phyloP scores from a whole-genome alignment of 768 basidiomycete genomes.

The Neoboletus brunneissimus region DNA sequence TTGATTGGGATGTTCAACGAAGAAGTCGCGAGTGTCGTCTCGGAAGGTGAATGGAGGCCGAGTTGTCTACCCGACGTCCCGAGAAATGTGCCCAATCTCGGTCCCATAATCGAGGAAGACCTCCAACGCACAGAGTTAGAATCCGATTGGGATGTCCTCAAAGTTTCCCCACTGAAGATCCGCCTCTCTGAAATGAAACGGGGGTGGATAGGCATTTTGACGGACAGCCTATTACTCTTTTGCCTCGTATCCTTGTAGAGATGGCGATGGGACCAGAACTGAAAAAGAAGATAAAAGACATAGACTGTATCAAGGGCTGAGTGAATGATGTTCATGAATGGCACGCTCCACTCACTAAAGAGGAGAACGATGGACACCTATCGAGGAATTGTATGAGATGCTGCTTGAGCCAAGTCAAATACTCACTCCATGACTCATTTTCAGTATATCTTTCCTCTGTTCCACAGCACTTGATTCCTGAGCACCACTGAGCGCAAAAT shows the following conservation, averaged over 20 bases:
- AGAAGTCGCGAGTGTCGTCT: conserved; percentile 22
- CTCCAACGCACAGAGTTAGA: conserved; percentile 17
- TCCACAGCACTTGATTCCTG: conserved; percentile 19
- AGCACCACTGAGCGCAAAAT: conserved; percentile 44
- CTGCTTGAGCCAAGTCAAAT: background rate
- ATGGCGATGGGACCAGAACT: conserved; percentile 54
- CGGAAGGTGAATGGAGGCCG: conserved; percentile 25
- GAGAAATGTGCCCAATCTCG: conserved; percentile 10
- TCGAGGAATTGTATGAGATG: conserved; percentile 2
- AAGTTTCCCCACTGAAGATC: conserved; percentile 24
- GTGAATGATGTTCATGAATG: background rate
- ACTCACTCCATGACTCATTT: conserved; percentile 52
- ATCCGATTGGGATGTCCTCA: conserved; percentile 21
- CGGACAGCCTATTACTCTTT: conserved; percentile 40
- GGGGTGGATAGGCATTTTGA: conserved; percentile 31
- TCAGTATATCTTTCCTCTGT: conserved; percentile 43
- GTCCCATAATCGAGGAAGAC: conserved; percentile 9
- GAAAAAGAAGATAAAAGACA: conserved; percentile 48
- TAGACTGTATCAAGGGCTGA: conserved; percentile 41
- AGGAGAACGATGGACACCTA: conserved; percentile 53
- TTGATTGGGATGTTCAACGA: conserved; percentile 1
- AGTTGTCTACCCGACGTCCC: conserved; percentile 8
- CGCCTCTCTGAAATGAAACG: conserved; percentile 28
- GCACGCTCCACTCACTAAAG: conserved; percentile 39
- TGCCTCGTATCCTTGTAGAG: conserved; percentile 49